phyloP scores from a whole-genome alignment of 2,329 filamentous ascomycete species.

The Acrocalymma vagum region DNA sequence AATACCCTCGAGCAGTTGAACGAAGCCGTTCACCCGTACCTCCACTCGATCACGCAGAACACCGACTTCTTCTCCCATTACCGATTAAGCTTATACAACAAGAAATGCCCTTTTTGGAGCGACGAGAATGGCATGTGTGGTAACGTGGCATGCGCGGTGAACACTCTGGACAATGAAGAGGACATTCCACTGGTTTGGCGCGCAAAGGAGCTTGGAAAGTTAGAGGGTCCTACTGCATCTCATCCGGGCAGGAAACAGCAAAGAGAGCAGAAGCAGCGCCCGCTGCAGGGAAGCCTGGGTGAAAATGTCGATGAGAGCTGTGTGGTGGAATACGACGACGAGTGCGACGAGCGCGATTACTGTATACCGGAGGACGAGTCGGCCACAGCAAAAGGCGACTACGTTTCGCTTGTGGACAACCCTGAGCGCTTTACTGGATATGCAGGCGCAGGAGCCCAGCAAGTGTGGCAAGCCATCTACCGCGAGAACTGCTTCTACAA shows the following conservation, averaged over 20 bases:
- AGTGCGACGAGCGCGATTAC: slow-evolving; percentile 96
- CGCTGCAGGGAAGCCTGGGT: slow-evolving; percentile 83
- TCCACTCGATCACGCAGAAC: slow-evolving; percentile 82
- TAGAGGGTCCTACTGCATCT: slow-evolving; percentile 88
- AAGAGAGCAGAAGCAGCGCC: slow-evolving; percentile 73
- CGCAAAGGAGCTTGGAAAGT: slow-evolving; percentile 87
- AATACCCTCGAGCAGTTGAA: slow-evolving; percentile 88
- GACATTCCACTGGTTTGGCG: slow-evolving; percentile 94
- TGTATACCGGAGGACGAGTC: slow-evolving; percentile 96
- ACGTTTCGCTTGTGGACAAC: slow-evolving; percentile 92
- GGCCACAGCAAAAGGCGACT: slow-evolving; percentile 86
- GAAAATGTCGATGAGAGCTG: slow-evolving; percentile 93
- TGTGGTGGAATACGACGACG: slow-evolving; percentile 96
- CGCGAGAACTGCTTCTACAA: slow-evolving; percentile 92
- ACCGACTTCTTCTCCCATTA: slow-evolving; percentile 99
- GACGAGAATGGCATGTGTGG: slow-evolving; percentile 94
- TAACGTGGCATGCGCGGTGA: slow-evolving; percentile 95
- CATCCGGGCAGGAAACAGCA: slow-evolving; percentile 83
- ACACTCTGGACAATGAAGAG: slow-evolving; percentile 93
- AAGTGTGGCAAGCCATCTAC: slow-evolving; percentile 97
- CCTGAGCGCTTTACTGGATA: slow-evolving; percentile 97
- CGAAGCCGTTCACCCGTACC: slow-evolving; percentile 74
- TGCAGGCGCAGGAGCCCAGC: slow-evolving; percentile 80
- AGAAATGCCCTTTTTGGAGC: slow-evolving; percentile 94
- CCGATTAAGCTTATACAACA: slow-evolving; percentile 92